Base-by-base conservation (phyloP, 352 stramenopile genomes). In the Halophytophthora polymorphica region DNA sequence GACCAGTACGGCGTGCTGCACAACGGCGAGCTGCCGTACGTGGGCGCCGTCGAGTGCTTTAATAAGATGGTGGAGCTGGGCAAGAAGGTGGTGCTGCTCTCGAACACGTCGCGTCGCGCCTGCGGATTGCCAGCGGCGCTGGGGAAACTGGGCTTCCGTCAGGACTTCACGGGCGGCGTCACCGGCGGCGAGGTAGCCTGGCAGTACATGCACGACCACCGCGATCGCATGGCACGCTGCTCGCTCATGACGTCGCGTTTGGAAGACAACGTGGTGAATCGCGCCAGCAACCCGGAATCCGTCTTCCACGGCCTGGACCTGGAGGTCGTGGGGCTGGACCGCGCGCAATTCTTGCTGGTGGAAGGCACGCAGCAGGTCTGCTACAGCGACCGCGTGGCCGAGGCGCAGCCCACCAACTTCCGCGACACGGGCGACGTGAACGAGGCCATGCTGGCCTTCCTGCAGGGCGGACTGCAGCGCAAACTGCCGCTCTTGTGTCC, bases 1-100 rank as follows among this genome's bases (percentile, higher is more conserved):
- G 90, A 97, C 70, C 90, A 97, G 69, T 97, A 86, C 50, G 90
- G 90, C 37, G 90, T 97, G 18, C 64, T 97, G 53, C 90, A 97
- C 69, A 95, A 97, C 74, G 90, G 90, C 49, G 76, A 69, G 4
- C 31, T 70, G 21, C 64, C 71, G 17, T 82, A 96, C 48, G 56
- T 71, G 13, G 80, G 78, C 29, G 80, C 86, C 10, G 63, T 81
- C 12, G 69, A 83, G 25, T 86, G 67, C 29, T 86, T 96, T 33
- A 60, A 78, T 28, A 31, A 51, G 10, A 69, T 97, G 42, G 23
- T 79, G 4, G 34, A 62, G 7, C 48, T 59, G 8, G 59, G 65
- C 25, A 96, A 96, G 62, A 76, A 76, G 44, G 69, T 96, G 17
- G 72, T 96, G 43, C 77, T 97, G 55, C 62, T 97, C 4, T 96